Base-by-base conservation (phyloP, 1,284 basidiomycete species). In the Phellinidium pouzarii region DNA sequence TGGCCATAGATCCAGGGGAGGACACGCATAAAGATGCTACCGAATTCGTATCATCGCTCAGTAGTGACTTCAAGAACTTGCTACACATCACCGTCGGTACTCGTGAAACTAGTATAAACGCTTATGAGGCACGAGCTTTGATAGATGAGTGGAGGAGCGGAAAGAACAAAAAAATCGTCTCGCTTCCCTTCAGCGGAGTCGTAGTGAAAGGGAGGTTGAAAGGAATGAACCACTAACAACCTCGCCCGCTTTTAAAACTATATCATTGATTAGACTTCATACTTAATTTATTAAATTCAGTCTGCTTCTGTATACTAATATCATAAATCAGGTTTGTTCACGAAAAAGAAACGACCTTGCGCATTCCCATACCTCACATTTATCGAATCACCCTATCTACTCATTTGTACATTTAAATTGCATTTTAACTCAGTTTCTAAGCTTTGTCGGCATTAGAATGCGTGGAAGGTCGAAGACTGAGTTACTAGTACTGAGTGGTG, bases 1-100 rank as follows among this genome's bases (percentile, higher is more conserved):
- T 79, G 12, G 66, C 50, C 25, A 50, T 61, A 27, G 64, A 69
- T 37, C 56, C 61, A 1, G 66, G 62, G 31, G 59, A 60, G 3
- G 66, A 72, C 11, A 59, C 59, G 12, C 65, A 66, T 4, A 67
- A 76, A 44, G 67, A 68, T 34, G 77, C 74, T 3, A 62, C 70
- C 12, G 69, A 72, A 34, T 80, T 87, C 45, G 58, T 84, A 19
- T 65, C n/a, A n/a, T n/a, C n/a, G 66, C 2, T 61, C 58, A 42
- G 61, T 94, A 63, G 69, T 12, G 74, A 78, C 14, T 61, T 82
- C 9, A 70, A 68, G 54, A 60, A 69, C 9, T 59, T 76, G 56
- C 65, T 94, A 58, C 96, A 99, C 65, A 79, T 99, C 55, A 99
- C 96, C 0, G 82, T 98, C 3, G 96, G 91, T 2, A 95, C 91